Evolutionary conservation across 306 rosid genomes (phyloP).

Genomic region (Purshia tridentata): DNA sequence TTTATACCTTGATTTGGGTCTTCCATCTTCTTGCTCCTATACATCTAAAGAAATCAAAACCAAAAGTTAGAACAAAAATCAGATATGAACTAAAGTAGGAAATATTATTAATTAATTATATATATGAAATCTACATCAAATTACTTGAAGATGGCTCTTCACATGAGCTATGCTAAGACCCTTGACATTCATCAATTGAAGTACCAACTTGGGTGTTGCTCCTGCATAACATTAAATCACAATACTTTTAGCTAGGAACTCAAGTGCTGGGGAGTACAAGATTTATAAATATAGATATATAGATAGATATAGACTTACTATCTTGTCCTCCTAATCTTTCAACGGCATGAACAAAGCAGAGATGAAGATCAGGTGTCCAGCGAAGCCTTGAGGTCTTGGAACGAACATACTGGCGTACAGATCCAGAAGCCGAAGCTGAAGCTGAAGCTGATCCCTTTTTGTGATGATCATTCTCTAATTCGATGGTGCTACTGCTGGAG

Average conservation of each 20-base stretch:
- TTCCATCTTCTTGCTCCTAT: constrained; percentile 48
- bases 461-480: no score
- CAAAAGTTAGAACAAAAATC: not conserved
- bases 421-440: constrained; percentile 44
- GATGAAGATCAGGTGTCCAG: constrained; percentile 53
- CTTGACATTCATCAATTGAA: constrained; percentile 46
- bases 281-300: no score
- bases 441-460: no score
- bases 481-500: constrained; percentile 30
- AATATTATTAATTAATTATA: not conserved
- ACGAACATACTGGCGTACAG: constrained; percentile 44
- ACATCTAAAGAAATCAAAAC: constrained; percentile 33
- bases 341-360: constrained; percentile 43
- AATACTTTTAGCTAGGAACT: not conserved
- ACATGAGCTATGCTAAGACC: constrained; percentile 59
- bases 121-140: not conserved
- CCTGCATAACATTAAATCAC: constrained; percentile 28
- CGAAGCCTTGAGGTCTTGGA: constrained; percentile 48
- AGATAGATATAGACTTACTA: constrained; percentile 21
- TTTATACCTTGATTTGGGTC: constrained; percentile 36
- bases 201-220: constrained; percentile 57
- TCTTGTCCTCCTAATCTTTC: constrained; percentile 49
- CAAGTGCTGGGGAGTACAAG: not conserved
- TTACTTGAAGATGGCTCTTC: constrained; percentile 57
- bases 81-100: not conserved